Evolutionary conservation across 2,329 filamentous ascomycete genomes (phyloP), one percentile per base, ranked within the genome.

Genomic region (Blastomyces silverae): DNA sequence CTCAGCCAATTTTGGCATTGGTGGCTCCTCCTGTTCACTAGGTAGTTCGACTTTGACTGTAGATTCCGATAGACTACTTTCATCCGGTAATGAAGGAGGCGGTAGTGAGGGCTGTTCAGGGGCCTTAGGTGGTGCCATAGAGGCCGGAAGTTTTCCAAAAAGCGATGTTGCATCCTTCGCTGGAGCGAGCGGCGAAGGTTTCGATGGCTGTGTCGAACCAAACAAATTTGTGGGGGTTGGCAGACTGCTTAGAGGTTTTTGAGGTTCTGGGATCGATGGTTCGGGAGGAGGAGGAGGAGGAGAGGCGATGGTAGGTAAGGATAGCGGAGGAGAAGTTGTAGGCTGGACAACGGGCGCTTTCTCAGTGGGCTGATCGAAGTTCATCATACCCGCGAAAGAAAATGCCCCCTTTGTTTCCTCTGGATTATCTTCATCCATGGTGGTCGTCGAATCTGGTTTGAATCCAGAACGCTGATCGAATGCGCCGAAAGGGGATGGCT

Each of bases 391-490:
- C 56, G 76, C 76, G 64, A 82, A 73, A 4, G 77, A 75, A 52
- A 81, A 78, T 7, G 76, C 64, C 0, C 71, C 68, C 64, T 69
- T 61, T 13, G 72, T 63, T 64, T 76, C 74, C 2, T 76, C 73
- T 25, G 77, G 70, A 58, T 78, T 79, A n/a, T 74, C 71, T 3
- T 68, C 70, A 70, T 80, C 79, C 65, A 75, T 75, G 34, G 69
- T 73, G 64, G 77, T 74, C 17, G 73, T 75, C 10, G 72, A 75
- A 65, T 81, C 79, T 3, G 71, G 72, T 68, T 80, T 80, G 66
- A 82, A 81, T 13, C 75, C 75, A 31, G 80, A 79, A 1, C 76
- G 77, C 28, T 81, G 68, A 8, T 71, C 73, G 67, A 82, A 82
- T n/a, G 71, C 71, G 65, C 70, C 65, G 17, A 69, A 61, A 8